Base-by-base conservation (phyloP, 2,329 filamentous ascomycete genomes). In the Penicillium glabrum region DNA sequence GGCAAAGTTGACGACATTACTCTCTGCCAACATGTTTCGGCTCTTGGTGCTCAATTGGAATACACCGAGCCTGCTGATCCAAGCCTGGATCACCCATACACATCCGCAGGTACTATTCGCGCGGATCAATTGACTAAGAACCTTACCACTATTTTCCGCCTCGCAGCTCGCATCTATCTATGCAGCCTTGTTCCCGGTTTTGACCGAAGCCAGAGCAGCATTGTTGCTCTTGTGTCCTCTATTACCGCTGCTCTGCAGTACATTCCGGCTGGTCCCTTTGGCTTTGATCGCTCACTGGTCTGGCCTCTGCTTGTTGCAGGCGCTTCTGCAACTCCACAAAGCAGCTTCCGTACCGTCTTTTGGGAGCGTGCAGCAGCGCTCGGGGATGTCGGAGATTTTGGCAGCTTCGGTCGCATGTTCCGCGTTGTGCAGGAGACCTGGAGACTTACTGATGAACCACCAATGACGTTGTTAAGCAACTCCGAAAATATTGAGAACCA, bases 131-230 rank as follows among this genome's bases (percentile, higher is more conserved):
- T 98, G 62, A 89, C 88, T 71, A 87, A 85, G 75, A 96, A 96
- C 80, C 91, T 98, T 76, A 96, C 92, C 0, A 84, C 88, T 41
- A 87, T 96, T 44, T 99, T 96, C 85, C 90, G 93, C 67, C 81
- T 96, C 53, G 93, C 93, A 2, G 93, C 93, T 3, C 89, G 93
- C 70, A 92, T 99, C 77, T 97, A 97, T 77, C 87, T 98, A n/a
- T 96, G 92, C 86, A 93, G 90, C 70, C 82, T 99, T 35, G 90
- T 98, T 0, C 93, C 93, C 0, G 92, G 92, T 55, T 95, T 93
- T 77, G 87, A 88, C 67, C 89, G 89, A 47, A 83, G 82, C 56
- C 88, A 95, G 67, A 80, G 81, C 9, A 91, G 88, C 72, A 93
- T 88, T 69, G 80, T 89, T 67, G 87, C 87, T 63, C 83, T 98